Evolutionary conservation across 2,329 filamentous ascomycete species (phyloP).

Genomic region (Fonsecaea nubica): DNA sequence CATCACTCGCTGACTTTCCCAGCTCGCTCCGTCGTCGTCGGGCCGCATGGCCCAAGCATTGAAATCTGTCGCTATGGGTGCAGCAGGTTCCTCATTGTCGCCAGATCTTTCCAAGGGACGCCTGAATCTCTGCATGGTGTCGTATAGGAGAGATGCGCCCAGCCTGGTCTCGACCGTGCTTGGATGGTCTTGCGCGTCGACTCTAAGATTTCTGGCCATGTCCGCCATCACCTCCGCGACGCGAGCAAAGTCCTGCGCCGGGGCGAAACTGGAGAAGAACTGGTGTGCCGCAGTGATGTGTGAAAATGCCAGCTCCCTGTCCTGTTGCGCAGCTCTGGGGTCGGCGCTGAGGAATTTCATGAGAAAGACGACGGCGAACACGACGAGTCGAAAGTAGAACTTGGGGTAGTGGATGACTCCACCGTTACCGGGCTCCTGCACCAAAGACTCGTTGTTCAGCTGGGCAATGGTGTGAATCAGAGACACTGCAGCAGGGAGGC

Average conservation of each 20-base stretch:
- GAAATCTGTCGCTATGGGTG: too few relatives aligned
- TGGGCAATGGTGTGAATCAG: conserved; percentile 19
- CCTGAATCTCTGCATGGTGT: conserved; percentile 5
- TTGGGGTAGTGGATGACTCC: conserved; percentile 20
- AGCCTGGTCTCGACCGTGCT: conserved; percentile 8
- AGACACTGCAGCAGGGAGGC: conserved; percentile 17
- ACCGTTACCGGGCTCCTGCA: neutral
- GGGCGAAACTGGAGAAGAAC: conserved; percentile 15
- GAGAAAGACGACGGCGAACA: conserved; percentile 23
- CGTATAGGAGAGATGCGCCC: conserved; percentile 21
- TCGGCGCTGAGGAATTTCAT: conserved; percentile 20
- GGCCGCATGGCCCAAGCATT: too few relatives aligned
- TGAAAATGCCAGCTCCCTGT: conserved; percentile 20
- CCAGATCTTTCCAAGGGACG: neutral
- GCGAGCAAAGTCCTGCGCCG: conserved; percentile 1
- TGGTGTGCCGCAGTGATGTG: conserved; percentile 22
- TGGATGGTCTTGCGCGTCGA: conserved; percentile 3
- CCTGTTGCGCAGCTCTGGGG: conserved; percentile 4
- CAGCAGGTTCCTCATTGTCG: neutral
- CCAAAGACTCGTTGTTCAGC: conserved; percentile 3
- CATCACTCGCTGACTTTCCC: too few relatives aligned
- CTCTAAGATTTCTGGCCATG: conserved; percentile 9
- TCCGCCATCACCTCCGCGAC: conserved; percentile 17
- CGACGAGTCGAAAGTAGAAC: conserved; percentile 14
- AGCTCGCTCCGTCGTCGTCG: too few relatives aligned